Percentiles rank a stretch among this genome's conserved stretches.
Conservation (phyloP, 179 eudicot genomes). For the Silene noctiflora region DNA sequence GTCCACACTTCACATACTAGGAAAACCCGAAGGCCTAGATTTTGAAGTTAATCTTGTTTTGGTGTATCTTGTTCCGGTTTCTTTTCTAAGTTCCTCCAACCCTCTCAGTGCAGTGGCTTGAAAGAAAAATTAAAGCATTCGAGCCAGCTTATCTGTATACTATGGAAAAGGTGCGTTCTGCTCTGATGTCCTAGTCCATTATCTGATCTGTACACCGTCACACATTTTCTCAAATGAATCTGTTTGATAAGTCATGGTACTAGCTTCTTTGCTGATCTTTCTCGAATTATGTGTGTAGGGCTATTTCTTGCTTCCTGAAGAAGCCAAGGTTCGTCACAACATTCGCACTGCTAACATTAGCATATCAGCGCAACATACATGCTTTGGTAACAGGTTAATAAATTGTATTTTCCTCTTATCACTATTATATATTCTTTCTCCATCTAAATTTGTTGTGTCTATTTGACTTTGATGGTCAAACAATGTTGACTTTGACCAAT, state of each 20-base stretch:
- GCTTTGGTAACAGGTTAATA: slow-evolving; percentile 91
- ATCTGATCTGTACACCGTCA: not conserved
- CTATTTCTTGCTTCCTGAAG: slow-evolving; percentile 88
- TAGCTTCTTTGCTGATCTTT: slow-evolving; percentile 8
- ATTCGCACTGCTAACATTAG: slow-evolving; percentile 72
- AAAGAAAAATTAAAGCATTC: slow-evolving; percentile 74
- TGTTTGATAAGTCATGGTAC: slow-evolving; percentile 14
- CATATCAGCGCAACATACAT: slow-evolving; percentile 87
- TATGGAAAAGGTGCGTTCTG: slow-evolving; percentile 60
- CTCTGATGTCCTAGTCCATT: not conserved
- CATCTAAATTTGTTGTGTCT: not conserved
- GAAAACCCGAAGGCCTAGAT: not conserved
- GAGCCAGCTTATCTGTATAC: slow-evolving; percentile 91
- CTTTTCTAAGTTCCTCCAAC: slow-evolving; percentile 27
- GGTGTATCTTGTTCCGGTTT: slow-evolving; percentile 16
- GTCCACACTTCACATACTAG: not conserved
- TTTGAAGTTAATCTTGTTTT: slow-evolving; percentile 3
- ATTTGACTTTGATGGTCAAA: not conserved
- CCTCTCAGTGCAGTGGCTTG: slow-evolving; percentile 91
- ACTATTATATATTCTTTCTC: not conserved
- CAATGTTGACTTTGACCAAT: not conserved
- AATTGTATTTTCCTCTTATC: slow-evolving; percentile 2
- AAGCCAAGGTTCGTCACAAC: slow-evolving; percentile 65
- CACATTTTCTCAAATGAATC: not conserved
- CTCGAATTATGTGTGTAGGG: slow-evolving; percentile 47